A percentile compares a stretch with the other conserved stretches of the same genome.
Evolutionary conservation across 768 basidiomycete genomes (phyloP).

Genomic region (Pisolithus tinctorius): DNA sequence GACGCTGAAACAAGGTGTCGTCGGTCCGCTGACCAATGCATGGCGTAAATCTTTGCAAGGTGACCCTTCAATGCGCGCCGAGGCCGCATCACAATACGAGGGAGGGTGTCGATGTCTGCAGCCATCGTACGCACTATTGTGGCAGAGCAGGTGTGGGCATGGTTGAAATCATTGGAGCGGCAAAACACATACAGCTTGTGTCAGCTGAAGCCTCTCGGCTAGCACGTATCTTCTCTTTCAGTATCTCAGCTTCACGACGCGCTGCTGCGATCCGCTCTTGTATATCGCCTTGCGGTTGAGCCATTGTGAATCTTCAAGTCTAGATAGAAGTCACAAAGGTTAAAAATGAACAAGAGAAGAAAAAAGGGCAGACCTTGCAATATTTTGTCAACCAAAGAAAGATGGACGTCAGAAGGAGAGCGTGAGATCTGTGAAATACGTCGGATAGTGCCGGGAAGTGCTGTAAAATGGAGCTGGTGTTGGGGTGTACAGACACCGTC

Average conservation of each 20-base stretch:
- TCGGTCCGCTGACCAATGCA: slow-evolving; percentile 98
- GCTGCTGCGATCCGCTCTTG: slow-evolving; percentile 94
- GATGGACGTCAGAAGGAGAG: slow-evolving; percentile 14
- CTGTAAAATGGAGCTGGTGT: slow-evolving; percentile 5
- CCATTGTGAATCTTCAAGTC: slow-evolving; percentile 40
- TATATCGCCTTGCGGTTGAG: slow-evolving; percentile 77
- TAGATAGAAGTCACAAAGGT: background rate
- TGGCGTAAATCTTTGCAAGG: slow-evolving; percentile 98
- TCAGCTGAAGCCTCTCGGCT: slow-evolving; percentile 97
- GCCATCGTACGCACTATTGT: slow-evolving; percentile 93
- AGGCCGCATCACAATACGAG: slow-evolving; percentile 94
- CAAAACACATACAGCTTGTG: slow-evolving; percentile 74
- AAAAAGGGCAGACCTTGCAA: slow-evolving; percentile 24
- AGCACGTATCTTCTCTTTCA: slow-evolving; percentile 98
- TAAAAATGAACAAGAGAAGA: slow-evolving; percentile 7
- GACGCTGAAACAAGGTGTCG: slow-evolving; percentile 99
- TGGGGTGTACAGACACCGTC: slow-evolving; percentile 7
- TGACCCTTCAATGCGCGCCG: slow-evolving; percentile 94
- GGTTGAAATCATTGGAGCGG: slow-evolving; percentile 2
- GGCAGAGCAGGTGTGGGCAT: slow-evolving; percentile 11
- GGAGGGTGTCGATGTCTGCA: slow-evolving; percentile 90
- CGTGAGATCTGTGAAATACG: slow-evolving; percentile 20
- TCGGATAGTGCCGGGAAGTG: slow-evolving; percentile 5
- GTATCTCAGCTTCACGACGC: slow-evolving; percentile 89
- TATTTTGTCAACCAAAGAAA: slow-evolving; percentile 23